phyloP scores from a whole-genome alignment of 495 filamentous ascomycete genomes.

The Annulohypoxylon maeteangense region DNA sequence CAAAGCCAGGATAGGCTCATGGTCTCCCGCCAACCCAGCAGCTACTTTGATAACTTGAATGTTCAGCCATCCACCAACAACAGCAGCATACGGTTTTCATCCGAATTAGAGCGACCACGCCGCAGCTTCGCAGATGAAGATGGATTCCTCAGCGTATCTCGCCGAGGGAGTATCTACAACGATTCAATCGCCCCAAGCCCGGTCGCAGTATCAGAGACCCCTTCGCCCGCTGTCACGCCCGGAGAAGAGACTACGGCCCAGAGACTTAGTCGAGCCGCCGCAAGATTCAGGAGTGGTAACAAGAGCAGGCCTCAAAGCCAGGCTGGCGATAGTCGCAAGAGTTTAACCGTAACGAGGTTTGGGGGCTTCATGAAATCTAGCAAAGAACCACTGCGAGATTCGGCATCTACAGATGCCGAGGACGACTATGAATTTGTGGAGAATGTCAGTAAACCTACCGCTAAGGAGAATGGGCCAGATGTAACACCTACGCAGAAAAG shows the following conservation, averaged over 20 bases:
- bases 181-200: constrained; percentile 56
- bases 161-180: constrained; percentile 59
- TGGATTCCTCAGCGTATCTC: constrained; percentile 50
- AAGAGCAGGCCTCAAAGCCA: constrained; percentile 76
- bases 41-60: constrained; percentile 53
- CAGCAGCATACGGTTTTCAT: constrained; percentile 56
- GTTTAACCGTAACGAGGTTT: constrained; percentile 73
- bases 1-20: constrained; percentile 39
- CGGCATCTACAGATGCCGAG: constrained; percentile 49
- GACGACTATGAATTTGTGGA: constrained; percentile 52
- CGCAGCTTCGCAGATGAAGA: constrained; percentile 53
- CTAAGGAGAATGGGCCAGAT: constrained; percentile 54
- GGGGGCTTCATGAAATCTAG: constrained; percentile 63
- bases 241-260: constrained; percentile 63
- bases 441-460: constrained; percentile 54
- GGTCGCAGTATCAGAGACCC: constrained; percentile 49
- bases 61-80: constrained; percentile 46
- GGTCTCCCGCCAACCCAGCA: constrained; percentile 52
- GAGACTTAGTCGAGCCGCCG: constrained; percentile 68
- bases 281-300: constrained; percentile 63
- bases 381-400: constrained; percentile 56
- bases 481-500: constrained; percentile 53
- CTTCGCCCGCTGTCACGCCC: constrained; percentile 55
- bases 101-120: constrained; percentile 50
- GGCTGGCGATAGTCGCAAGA: constrained; percentile 72